Evolutionary conservation across 306 rosid species (phyloP), one percentile per base, ranked within the genome.

Genomic region (Medicago lupulina): DNA sequence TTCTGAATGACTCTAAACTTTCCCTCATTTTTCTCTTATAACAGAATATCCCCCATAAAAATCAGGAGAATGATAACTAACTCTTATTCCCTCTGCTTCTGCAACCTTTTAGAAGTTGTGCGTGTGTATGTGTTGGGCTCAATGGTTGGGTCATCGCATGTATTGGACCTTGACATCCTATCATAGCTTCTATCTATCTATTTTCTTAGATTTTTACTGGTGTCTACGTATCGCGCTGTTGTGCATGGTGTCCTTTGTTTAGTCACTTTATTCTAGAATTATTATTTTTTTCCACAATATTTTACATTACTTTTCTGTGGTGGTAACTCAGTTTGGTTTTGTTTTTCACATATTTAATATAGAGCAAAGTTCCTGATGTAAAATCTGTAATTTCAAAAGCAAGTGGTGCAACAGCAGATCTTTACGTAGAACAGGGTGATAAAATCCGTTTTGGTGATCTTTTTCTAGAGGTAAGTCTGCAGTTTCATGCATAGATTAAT

Each of bases 331-430:
- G 10, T 57, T 50, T 78, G 40, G 51, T 34, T 74, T 69, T 61
- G 69, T 82, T 39, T 55, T 57, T 40, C 46, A 19, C 80, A 73
- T 51, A 46, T 44, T 67, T 76, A 9, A 63, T 77, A 50, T 64
- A 96, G 97, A 78, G 84, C 16, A 90, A 90, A 88, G 85, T 77
- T 82, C 91, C 96, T 17, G 86, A 83, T 60, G 94, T 82, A 70
- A 86, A 89, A 83, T 96, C 98, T 50, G 77, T 96, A 54, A 96
- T 96, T 82, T 92, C 99, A 6, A 92, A 82, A 80, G 97, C 91
- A 4, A 90, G 98, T 82, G 86, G 89, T 46, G 90, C 97, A 15
- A 89, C 83, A 12, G 98, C 98, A 7, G 97, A 96, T 84, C 59
- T 88, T 66, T 66, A 78, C 53, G 82, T 92, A 34, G 88, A 84